Base-by-base conservation (phyloP, 805 yeast species). In the Yarrowia sp. region DNA sequence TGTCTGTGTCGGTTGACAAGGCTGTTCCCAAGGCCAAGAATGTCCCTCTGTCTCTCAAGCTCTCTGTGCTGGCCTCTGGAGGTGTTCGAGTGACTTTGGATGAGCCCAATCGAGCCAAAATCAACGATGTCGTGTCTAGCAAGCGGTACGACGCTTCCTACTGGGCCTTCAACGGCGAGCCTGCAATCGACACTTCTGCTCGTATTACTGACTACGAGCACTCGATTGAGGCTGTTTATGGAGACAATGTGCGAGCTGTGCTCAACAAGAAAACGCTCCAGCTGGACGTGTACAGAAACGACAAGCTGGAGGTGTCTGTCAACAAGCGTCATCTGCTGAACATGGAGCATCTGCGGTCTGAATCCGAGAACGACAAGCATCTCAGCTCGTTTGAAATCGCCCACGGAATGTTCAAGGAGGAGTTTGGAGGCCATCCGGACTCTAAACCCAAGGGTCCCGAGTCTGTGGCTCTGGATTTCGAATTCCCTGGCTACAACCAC, bases 381-480 rank as follows among this genome's bases (percentile, higher is more conserved):
- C 67, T 85, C 8, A 70, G 80, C 2, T 83, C 84, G 0, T 85
- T 82, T 66, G 97, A 92, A 75, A 78, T 85, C 0, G 80, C 82
- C 48, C 86, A 78, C 68, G 85, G 89, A 67, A 80, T 86, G 77
- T 93, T 90, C 78, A 75, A 75, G 12, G 98, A 93, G 73, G 72
- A 80, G 28, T 92, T 91, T 73, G 96, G 91, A 71, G 83, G 89
- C 1, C 68, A 71, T 38, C 74, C 70, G 3, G 99, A 95, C 73
- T 76, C 80, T 3, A 68, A 89, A 12, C 90, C 92, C 8, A 68
- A 72, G 30, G 81, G 81, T 12, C 98, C 99, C 0, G 98, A 95
- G 74, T 84, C 97, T 0, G 80, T 95, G 26, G 97, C 88, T 0
- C 68, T 89, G 30, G 99, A 95, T 73, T 81, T 91, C 66, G 76